Conservation (phyloP, 2,329 filamentous ascomycete species). For the Claviceps africana region DNA sequence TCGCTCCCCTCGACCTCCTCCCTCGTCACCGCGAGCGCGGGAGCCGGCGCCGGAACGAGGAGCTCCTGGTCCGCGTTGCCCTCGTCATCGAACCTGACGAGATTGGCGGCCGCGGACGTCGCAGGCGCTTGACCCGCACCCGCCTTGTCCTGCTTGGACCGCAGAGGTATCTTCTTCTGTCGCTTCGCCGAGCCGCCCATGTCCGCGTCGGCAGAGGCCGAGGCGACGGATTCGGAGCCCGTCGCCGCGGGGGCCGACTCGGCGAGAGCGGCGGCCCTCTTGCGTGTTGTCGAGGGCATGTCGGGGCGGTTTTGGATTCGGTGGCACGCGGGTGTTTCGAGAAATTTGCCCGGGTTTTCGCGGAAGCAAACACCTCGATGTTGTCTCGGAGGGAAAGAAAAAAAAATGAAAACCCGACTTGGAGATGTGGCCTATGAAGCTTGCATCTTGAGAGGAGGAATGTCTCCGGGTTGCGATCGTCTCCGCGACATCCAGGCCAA, state of each 20-base stretch:
- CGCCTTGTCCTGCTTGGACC: conserved; percentile 19
- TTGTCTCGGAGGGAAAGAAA: too few relatives aligned
- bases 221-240: not conserved
- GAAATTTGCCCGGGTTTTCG: too few relatives aligned
- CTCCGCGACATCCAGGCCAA: not conserved
- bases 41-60: not conserved
- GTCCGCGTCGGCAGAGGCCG: conserved; percentile 5
- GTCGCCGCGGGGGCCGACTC: not conserved
- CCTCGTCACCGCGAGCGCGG: conserved; percentile 14
- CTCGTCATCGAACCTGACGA: conserved; percentile 23
- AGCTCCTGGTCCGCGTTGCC: conserved; percentile 14
- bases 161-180: conserved; percentile 20
- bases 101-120: conserved; percentile 12
- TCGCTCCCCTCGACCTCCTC: conserved; percentile 29
- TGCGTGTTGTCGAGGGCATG: conserved; percentile 13
- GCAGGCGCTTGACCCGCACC: conserved; percentile 1
- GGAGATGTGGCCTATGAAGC: too few relatives aligned
- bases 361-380: too few relatives aligned
- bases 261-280: conserved; percentile 17
- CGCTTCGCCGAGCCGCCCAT: conserved; percentile 3
- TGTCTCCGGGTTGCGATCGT: too few relatives aligned
- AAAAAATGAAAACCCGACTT: too few relatives aligned
- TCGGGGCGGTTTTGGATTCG: too few relatives aligned
- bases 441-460: too few relatives aligned
- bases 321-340: too few relatives aligned